Evolutionary conservation across 306 rosid genomes (phyloP).

Genomic region (Pyrus communis): DNA sequence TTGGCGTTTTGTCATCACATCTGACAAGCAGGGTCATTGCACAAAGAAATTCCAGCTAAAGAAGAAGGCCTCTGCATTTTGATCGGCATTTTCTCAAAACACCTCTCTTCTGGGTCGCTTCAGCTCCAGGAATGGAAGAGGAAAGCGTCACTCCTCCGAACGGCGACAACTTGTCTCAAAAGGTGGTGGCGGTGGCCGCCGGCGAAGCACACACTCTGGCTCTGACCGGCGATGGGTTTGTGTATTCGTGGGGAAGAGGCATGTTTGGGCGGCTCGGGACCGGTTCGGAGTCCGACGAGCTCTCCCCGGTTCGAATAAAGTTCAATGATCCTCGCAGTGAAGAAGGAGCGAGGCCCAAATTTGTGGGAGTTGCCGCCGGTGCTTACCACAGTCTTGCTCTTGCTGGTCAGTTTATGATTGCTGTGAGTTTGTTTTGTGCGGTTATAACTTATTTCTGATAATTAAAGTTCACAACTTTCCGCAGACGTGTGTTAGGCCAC

Average conservation of each 20-base stretch:
- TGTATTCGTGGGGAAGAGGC: slow-evolving; percentile 92
- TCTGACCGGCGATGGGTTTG: slow-evolving; percentile 62
- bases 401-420: slow-evolving; percentile 38
- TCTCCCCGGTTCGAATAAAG: slow-evolving; percentile 46
- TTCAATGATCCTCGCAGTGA: slow-evolving; percentile 27
- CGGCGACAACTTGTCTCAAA: slow-evolving; percentile 10
- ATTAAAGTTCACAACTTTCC: not conserved
- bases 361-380: slow-evolving; percentile 76
- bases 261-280: slow-evolving; percentile 82
- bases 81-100: not conserved
- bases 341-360: slow-evolving; percentile 19
- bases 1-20: not conserved
- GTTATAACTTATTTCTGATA: not conserved
- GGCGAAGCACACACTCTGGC: slow-evolving; percentile 57
- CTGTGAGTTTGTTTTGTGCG: not conserved
- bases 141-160: not conserved
- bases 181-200: slow-evolving; percentile 35
- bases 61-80: not conserved
- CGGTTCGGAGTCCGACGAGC: slow-evolving; percentile 55
- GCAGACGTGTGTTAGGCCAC: not conserved
- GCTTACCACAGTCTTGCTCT: slow-evolving; percentile 91
- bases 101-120: not conserved
- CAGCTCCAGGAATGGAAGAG: slow-evolving; percentile 20
- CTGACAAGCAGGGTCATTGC: not conserved
- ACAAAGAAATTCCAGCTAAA: not conserved